Evolutionary conservation across 2,329 filamentous ascomycete species (phyloP), one percentile per base, ranked within the genome.

Genomic region (Aspergillus sp.): DNA sequence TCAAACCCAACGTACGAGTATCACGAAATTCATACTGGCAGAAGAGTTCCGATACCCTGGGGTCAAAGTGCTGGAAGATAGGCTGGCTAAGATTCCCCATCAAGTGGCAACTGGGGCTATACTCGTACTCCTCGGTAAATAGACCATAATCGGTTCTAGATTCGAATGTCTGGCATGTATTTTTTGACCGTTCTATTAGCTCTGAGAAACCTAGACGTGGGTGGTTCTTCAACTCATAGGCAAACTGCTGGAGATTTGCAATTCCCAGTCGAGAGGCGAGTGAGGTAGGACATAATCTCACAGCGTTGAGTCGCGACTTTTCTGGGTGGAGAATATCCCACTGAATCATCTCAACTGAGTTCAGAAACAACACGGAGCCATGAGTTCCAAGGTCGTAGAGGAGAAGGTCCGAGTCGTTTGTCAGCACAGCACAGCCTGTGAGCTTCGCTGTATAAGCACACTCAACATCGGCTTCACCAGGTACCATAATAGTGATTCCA

Each of bases 331-430:
- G 32, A 1, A 51, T 11, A 19, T 52, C 31, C 27, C 47, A 44
- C 1, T 49, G 42, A 7, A 48, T 45, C 8, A 63, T 44, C 30
- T 79, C 73, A 1, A 91, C 63, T 38, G 88, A 84, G 44, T 77
- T 73, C 28, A 95, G 77, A 44, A 91, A 83, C 0, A 82, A 71
- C 0, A 95, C 81, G 1, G 74, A 71, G 0, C 85, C 85, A 1
- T 74, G 50, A 0, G 59, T 39, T 0, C 83, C 84, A 7, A 91
- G 73, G 45, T 88, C 77, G 59, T 90, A 83, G 0, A 91, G 75
- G 0, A 95, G 70, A 7, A 96, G 74, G 59, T 97, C 91, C 0
- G 90, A 94, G 57, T 97, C 91, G n/a, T 82, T 83, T 0, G 89
- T 94, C 6, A 96, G 66, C 27, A 83, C 71, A 10, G 89, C 76